Base-by-base conservation (phyloP, 139 green algal genomes). In the Auxenochlorella protothecoides region DNA sequence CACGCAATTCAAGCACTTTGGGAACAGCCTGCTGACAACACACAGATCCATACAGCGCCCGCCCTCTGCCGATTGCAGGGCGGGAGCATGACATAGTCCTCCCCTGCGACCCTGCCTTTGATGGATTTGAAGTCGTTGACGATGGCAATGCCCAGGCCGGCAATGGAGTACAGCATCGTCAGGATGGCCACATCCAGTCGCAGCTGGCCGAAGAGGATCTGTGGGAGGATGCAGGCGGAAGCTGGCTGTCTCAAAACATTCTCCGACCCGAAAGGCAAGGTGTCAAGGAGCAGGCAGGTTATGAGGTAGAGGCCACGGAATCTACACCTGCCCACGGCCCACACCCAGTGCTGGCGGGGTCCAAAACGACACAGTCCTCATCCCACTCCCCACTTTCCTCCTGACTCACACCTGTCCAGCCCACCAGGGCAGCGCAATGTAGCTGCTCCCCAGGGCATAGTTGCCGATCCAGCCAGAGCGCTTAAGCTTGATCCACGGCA, bases 71-170 rank as follows among this genome's bases (percentile, higher is more conserved):
- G 27, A 44, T 44, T 44, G 27, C 27, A 44, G 27, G 27, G 27
- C 27, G 27, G 27, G 27, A 44, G 27, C 27, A 1, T 44, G 27
- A 44, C 27, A 44, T 1, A 44, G 27, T 44, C 27, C 27, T 44
- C 27, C 27, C 27, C 27, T 44, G 27, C 27, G 27, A 44, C 27
- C 27, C 27, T 44, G 61, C 92, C 92, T 81, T 98, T 92, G 72
- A 98, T 98, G 76, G 78, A 90, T 80, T 99, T 99, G 87, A 99
- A 99, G 84, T 99, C 95, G 83, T 99, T 99, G 53, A 99, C 95
- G 69, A 98, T 99, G 75, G 95, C 95, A 75, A 99, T 99, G 75
- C 95, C 95, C 72, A 99, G 84, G 13, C 95, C 94, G 14, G 92
- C 90, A 8, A 94, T 89, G 63, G 92, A 98, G 91, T 99, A 99